Conservation (phyloP, 73 alveolate genomes). For the Tetrahymena malaccensis region DNA sequence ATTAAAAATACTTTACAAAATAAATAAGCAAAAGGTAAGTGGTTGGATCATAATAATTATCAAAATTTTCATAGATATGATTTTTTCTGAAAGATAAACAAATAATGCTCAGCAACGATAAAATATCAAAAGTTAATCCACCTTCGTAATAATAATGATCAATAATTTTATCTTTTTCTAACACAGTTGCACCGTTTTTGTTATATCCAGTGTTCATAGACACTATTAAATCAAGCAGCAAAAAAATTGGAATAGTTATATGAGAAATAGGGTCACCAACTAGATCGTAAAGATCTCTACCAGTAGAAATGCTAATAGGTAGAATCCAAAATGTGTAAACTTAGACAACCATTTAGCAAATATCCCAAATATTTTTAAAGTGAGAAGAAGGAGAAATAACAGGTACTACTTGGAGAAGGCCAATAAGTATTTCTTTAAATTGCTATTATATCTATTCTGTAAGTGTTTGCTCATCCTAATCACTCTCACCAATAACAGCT, state of each 20-base stretch:
- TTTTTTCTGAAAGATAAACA: neutral
- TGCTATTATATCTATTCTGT: neutral
- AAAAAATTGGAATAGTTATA: neutral
- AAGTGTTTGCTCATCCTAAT: neutral
- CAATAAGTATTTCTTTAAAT: neutral
- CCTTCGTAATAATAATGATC: neutral
- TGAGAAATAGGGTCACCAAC: neutral
- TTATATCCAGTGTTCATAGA: neutral
- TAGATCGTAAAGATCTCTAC: neutral
- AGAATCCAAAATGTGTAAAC: neutral
- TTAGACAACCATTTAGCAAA: neutral
- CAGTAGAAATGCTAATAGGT: neutral
- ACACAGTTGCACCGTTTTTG: neutral
- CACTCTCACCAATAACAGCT: neutral
- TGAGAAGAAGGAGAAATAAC: neutral
- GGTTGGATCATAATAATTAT: neutral
- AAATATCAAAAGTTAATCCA: neutral
- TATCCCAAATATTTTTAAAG: neutral
- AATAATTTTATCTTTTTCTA: neutral
- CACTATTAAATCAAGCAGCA: neutral
- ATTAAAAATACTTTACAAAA: neutral
- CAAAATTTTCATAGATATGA: neutral
- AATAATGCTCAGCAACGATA: neutral
- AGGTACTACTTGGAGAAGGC: neutral
- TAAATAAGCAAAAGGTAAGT: neutral